phyloP scores from a whole-genome alignment of 2,329 filamentous ascomycete species.

The Arthrobotrys sphaeroides region DNA sequence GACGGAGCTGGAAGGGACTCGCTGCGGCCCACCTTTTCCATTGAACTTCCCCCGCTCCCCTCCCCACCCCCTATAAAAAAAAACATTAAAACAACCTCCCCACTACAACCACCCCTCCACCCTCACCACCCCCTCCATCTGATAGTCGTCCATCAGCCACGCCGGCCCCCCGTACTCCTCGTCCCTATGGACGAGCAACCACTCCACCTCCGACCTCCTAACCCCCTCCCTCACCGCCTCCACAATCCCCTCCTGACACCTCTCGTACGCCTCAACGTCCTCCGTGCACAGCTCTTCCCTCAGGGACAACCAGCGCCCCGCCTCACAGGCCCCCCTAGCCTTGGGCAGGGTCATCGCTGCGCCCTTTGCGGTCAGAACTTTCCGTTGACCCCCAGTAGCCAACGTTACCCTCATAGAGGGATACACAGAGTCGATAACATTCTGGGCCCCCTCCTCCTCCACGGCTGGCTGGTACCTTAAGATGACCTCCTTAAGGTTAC shows the following conservation, averaged over 20 bases:
- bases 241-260: background rate
- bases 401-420: background rate
- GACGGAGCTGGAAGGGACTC: background rate
- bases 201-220: background rate
- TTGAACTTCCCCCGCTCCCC: background rate
- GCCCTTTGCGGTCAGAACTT: background rate
- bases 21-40: background rate
- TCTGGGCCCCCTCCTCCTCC: background rate
- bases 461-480: background rate
- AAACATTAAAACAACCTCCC: too few species aligned
- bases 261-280: background rate
- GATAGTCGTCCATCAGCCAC: slow-evolving; percentile 6
- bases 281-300: background rate
- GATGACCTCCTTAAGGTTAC: slow-evolving; percentile 4
- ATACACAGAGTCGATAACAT: background rate
- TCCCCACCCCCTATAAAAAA: slow-evolving; percentile 1
- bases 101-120: background rate
- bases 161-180: background rate
- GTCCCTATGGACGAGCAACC: background rate
- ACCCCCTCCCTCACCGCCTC: slow-evolving; percentile 6
- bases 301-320: background rate
- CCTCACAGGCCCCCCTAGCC: background rate
- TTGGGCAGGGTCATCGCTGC: background rate
- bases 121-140: slow-evolving; percentile 5
- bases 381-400: background rate